Conservation (phyloP, 305 asterid species). For the Fraxinus paxiana region DNA sequence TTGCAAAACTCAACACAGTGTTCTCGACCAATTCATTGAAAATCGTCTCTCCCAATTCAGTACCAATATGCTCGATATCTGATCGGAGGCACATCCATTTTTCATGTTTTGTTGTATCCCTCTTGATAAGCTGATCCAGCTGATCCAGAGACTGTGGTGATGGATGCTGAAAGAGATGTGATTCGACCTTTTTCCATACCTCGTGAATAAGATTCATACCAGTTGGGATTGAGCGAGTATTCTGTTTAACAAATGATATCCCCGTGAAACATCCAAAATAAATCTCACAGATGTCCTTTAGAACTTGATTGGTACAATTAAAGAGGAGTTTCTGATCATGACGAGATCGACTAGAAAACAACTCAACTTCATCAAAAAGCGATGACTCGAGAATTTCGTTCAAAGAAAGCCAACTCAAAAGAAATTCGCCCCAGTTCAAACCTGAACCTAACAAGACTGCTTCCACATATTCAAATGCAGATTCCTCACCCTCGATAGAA, state of each 20-base stretch:
- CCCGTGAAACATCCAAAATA: slow-evolving; percentile 55
- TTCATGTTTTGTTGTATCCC: slow-evolving; percentile 53
- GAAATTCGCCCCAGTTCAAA: slow-evolving; percentile 83
- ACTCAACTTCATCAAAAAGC: slow-evolving; percentile 81
- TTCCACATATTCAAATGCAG: slow-evolving; percentile 93
- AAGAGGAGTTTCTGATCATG: slow-evolving; percentile 81
- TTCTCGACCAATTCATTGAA: slow-evolving; percentile 65
- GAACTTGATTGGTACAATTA: slow-evolving; percentile 68
- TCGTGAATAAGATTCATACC: slow-evolving; percentile 80
- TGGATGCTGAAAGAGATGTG: slow-evolving; percentile 40
- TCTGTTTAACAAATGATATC: slow-evolving; percentile 35
- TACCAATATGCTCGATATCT: slow-evolving; percentile 47
- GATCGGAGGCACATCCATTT: slow-evolving; percentile 60
- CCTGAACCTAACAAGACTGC: slow-evolving; percentile 93
- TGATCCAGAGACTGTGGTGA: slow-evolving; percentile 56
- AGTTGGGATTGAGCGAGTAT: slow-evolving; percentile 45
- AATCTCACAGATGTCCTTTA: slow-evolving; percentile 53
- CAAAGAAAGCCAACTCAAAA: slow-evolving; percentile 67
- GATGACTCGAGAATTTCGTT: slow-evolving; percentile 66
- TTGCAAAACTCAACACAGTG: slow-evolving; percentile 29
- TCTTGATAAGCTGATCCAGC: slow-evolving; percentile 63
- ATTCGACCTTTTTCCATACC: slow-evolving; percentile 73
- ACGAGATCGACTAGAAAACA: slow-evolving; percentile 65
- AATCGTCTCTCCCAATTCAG: slow-evolving; percentile 59
- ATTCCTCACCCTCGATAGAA: slow-evolving; percentile 70